Evolutionary conservation across 495 filamentous ascomycete species (phyloP), one percentile per base, ranked within the genome.

Genomic region (Immersiella caudata): DNA sequence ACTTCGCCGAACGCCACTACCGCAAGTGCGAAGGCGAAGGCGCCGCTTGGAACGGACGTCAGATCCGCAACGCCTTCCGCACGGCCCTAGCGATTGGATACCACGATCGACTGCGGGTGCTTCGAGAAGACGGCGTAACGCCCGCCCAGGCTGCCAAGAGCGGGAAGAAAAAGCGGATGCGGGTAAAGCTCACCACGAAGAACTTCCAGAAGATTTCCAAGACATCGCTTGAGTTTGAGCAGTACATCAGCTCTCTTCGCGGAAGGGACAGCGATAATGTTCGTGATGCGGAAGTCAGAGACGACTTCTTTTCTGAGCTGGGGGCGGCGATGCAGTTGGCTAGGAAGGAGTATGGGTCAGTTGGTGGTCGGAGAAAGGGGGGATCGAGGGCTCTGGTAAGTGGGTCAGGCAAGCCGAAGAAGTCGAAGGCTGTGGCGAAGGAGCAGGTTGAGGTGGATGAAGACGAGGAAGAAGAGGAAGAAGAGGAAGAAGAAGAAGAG

Each of bases 11-110:
- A 26, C 22, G 26, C 6, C 68, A 75, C 50, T 75, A 65, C 26
- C 54, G 66, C n/a, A 52, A 66, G 22, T 58, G 56, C 56, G 56
- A 70, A 55, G 46, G 55, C 33, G 52, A 49, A 50, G 59, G 64
- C 9, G 57, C 59, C n/a, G 60, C 57, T 0, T 83, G 79, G 80
- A 83, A 83, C 69, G 80, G 80, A 1, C 70, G 80, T 1, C 79
- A 83, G 67, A 79, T 83, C 12, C 68, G 76, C 2, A 83, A 83
- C 46, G 80, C 79, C 0, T 80, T 79, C 67, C 76, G 78, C 40
- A 82, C 74, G 0, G 81, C 80, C 4, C 65, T 77, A 6, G 76
- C 78, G 0, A 73, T 80, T 0, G 78, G 75, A 0, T 70, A 70
- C 16, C 57, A 52, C 27, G 73, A 70, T 16, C 65, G 71, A 21